phyloP scores from a whole-genome alignment of 1,284 basidiomycete genomes.

The Puccinia coronata region DNA sequence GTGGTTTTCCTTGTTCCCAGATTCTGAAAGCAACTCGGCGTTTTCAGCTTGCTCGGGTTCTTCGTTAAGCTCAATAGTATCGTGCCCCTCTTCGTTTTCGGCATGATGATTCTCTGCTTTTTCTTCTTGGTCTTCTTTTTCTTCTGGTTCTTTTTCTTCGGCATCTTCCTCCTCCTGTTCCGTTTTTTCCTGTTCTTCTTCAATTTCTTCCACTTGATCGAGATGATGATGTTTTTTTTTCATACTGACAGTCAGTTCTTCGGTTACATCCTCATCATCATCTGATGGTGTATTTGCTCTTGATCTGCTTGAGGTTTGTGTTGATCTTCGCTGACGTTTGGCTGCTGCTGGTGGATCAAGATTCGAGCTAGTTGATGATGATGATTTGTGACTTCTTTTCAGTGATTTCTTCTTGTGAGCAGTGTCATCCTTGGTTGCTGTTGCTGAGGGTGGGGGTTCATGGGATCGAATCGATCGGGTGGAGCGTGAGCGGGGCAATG shows the following conservation, averaged over 20 bases:
- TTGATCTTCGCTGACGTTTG: slow-evolving; percentile 11
- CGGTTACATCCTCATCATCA: neutral
- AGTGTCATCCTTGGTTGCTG: neutral
- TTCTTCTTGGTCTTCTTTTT: neutral
- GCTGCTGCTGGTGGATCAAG: neutral
- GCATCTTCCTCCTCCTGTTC: slow-evolving; percentile 50
- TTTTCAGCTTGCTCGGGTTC: too few relatives aligned
- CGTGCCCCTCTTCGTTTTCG: too few relatives aligned
- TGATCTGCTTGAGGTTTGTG: slow-evolving; percentile 2
- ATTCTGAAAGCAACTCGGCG: too few relatives aligned
- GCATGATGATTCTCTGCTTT: too few relatives aligned
- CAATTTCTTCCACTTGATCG: slow-evolving; percentile 40
- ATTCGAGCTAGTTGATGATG: neutral
- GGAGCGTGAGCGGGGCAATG: slow-evolving; percentile 20
- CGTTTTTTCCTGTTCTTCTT: slow-evolving; percentile 45
- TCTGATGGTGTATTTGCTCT: neutral
- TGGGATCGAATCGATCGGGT: slow-evolving; percentile 14
- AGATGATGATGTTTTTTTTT: slow-evolving; percentile 19
- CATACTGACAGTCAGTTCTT: neutral
- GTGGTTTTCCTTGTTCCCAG: too few relatives aligned
- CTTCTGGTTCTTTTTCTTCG: neutral
- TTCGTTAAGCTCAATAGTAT: too few relatives aligned
- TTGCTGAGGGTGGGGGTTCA: neutral
- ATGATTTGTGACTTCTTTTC: neutral
- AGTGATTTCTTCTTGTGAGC: neutral